Base-by-base conservation (phyloP, 2,329 filamentous ascomycete species). In the Sporothrix variecibatus region DNA sequence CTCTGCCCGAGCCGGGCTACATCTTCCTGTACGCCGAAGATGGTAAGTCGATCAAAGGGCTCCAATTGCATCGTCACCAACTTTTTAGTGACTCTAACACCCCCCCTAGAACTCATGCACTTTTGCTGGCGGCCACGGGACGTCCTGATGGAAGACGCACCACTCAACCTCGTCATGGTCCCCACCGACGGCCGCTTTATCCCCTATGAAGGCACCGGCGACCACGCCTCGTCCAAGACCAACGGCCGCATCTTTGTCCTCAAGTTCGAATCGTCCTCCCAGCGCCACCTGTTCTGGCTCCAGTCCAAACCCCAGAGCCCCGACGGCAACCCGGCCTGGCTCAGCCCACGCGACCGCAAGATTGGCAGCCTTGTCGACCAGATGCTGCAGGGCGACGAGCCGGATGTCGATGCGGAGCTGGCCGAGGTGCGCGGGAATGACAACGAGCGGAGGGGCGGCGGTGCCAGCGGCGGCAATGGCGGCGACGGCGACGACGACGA, bases 81-180 rank as follows among this genome's bases (percentile, higher is more conserved):
- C 23, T 11, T n/a, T 9, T 46, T 3, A 20, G 26, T 7, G 15
- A 15, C 11, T 9, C 71, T 73, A 60, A 73, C 71, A 34, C 26
- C 17, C 20, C 1, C 28, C 9, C 58, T 17, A 94, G 93, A 98
- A 71, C 89, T 99, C 75, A 88, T 97, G 75, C 95, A 98, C 85
- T 97, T 99, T 85, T 98, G 95, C 89, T 99, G 97, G 97, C 92
- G 95, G 77, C 91, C 93, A 79, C 92, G 96, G 78, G 88, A 87
- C 78, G 89, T 90, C 74, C 86, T 91, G 28, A 84, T 94, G 77
- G 89, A 92, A 76, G 89, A 92, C 76, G 92, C 95, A 74, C 92
- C 96, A 75, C 85, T 97, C 76, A 95, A 99, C 81, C 89, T 99
- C 51, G 90, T 98, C 79, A 98, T 98, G 93, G 91, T 99, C 71